Conservation (phyloP, 805 yeast genomes). For the Cyberlindnera suaveolens region DNA sequence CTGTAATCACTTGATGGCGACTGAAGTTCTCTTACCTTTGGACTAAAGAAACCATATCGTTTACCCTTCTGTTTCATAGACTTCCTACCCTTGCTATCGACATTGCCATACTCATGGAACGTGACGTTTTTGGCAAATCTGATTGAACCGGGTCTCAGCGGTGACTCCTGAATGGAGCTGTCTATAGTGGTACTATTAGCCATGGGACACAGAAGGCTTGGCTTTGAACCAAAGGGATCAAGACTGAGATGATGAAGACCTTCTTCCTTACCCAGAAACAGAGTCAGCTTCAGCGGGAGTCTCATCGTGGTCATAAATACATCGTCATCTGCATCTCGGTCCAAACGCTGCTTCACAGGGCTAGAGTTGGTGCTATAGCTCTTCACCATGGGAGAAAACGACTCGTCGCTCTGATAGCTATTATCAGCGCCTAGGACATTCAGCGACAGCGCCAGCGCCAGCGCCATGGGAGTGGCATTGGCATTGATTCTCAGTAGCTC, state of each 20-base stretch:
- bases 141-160: conserved; percentile 1
- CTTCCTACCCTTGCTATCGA: not conserved
- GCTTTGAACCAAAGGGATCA: not conserved
- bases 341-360: not conserved
- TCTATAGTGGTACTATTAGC: not conserved
- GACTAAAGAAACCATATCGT: not conserved
- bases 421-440: too few species aligned
- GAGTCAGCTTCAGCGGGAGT: not conserved
- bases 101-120: not conserved
- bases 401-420: not conserved
- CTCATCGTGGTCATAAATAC: conserved; percentile 3
- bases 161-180: not conserved
- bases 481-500: not conserved
- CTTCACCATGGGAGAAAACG: not conserved
- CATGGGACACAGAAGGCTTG: not conserved
- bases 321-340: conserved; percentile 2
- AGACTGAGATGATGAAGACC: not conserved
- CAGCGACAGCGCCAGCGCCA: too few species aligned
- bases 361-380: not conserved
- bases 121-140: conserved; percentile 4
- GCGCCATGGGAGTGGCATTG: not conserved
- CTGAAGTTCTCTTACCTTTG: not conserved
- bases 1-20: conserved; percentile 21
- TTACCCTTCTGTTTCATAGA: not conserved
- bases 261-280: too few species aligned